Evolutionary conservation across 495 filamentous ascomycete species (phyloP), one percentile per base, ranked within the genome.

Genomic region (Daldinia concentrica): DNA sequence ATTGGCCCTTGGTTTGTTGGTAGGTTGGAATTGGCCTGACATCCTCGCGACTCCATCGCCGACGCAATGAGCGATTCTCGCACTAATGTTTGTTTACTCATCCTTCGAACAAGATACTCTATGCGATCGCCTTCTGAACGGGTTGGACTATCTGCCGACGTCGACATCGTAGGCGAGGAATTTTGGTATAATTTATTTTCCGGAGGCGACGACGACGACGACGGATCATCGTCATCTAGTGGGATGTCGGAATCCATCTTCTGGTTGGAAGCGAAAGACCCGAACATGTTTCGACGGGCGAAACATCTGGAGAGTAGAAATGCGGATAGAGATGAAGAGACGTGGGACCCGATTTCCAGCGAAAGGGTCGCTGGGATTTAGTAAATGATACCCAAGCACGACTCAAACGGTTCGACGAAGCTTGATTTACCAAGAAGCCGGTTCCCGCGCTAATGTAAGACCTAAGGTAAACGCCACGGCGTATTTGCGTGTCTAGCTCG

Each of bases 1-100:
- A 51, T 62, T 19, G 58, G 19, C 26, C 34, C 50, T 69, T 41
- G 61, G 41, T 34, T 62, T 15, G 14, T 48, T 55, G 39, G n/a
- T 27, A 50, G 22, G 22, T n/a, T 24, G 8, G 48, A 26, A 52
- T 56, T 58, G 64, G 41, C n/a, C 5, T 67, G 50, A 15, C 11
- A 34, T 17, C 60, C 32, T 56, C 12, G 45, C 3, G 48, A 14
- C 41, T 70, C 54, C 6, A 36, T 41, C 2, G 52, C 36, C 15
- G 57, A 58, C 1, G 55, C 24, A 39, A 27, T 11, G 7, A 19
- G 57, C n/a, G 59, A 52, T 11, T 76, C 69, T 43, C 65, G 76
- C 51, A 76, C 62, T 9, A 76, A 68, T 36, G 77, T 76, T 36
- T 83, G 80, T 41, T 72, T 66, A 74, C 79, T 82, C 58, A 82